Conservation (phyloP, 345 rosid species). For the Acer campestre region DNA sequence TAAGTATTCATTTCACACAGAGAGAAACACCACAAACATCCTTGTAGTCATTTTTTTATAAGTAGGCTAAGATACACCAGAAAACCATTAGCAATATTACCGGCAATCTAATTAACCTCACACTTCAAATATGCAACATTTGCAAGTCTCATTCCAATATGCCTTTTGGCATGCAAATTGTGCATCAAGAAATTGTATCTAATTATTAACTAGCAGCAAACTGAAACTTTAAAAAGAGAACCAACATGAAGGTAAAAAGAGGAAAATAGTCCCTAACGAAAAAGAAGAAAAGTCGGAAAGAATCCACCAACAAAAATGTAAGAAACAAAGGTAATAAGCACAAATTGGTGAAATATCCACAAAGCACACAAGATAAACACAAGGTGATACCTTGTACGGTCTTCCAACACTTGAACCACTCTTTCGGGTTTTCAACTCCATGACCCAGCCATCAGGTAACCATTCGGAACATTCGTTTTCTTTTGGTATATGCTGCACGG, state of each 20-base stretch:
- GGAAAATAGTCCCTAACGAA: too few relatives aligned
- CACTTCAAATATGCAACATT: background rate
- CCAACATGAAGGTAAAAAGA: background rate
- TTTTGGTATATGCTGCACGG: constrained; percentile 18
- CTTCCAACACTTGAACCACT: constrained; percentile 30
- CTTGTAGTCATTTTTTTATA: too few relatives aligned
- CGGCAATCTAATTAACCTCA: background rate
- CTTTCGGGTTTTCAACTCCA: constrained; percentile 28
- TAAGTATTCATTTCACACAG: too few relatives aligned
- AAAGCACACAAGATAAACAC: background rate
- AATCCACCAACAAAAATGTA: background rate
- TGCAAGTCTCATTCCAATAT: constrained; percentile 11
- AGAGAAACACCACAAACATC: too few relatives aligned
- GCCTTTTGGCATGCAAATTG: background rate
- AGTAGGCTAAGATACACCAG: background rate
- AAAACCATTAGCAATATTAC: background rate
- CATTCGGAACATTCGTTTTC: constrained; percentile 34
- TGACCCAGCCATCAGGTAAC: constrained; percentile 46
- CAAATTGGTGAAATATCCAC: background rate
- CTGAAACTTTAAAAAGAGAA: background rate
- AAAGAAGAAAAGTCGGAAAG: background rate
- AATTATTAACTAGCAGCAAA: constrained; percentile 8
- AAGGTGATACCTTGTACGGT: constrained; percentile 39
- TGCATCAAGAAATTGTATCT: background rate
- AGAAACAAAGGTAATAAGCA: background rate